Evolutionary conservation across 2,329 filamentous ascomycete genomes (phyloP).

Genomic region (Verticillium nonalfalfae): DNA sequence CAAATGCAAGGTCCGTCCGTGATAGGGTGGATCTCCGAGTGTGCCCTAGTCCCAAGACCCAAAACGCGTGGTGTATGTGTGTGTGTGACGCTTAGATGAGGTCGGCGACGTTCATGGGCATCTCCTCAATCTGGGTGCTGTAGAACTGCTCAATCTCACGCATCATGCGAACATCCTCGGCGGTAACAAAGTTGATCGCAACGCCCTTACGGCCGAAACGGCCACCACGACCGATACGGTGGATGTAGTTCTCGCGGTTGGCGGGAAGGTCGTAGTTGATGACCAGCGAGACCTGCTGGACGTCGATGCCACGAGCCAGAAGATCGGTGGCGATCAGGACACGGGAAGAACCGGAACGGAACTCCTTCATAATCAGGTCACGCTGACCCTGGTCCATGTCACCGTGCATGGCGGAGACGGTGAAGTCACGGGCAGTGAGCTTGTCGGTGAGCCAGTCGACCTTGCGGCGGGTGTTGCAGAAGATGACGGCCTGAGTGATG

Average conservation of each 20-base stretch:
- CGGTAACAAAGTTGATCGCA: constrained; percentile 99
- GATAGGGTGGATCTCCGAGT: constrained; percentile 1
- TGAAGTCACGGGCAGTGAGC: constrained; percentile 97
- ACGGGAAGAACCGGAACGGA: constrained; percentile 97
- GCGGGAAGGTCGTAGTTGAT: constrained; percentile 99
- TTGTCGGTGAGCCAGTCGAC: constrained; percentile 99
- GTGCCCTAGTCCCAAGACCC: constrained; percentile 2
- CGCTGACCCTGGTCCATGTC: constrained; percentile 98
- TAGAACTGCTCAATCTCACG: constrained; percentile 99
- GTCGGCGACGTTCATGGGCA: constrained; percentile 91
- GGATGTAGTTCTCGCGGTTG: constrained; percentile 99
- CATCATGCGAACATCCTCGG: constrained; percentile 99
- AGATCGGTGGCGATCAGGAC: constrained; percentile 98
- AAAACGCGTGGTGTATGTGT: constrained; percentile 8
- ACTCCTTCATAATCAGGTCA: constrained; percentile 99
- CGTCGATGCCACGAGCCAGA: constrained; percentile 98
- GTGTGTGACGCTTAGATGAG: constrained; percentile 51
- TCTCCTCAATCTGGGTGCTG: constrained; percentile 99
- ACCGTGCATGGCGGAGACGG: constrained; percentile 98
- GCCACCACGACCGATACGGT: constrained; percentile 98
- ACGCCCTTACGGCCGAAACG: constrained; percentile 99
- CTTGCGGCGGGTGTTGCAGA: constrained; percentile 99
- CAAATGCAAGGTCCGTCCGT: constrained; percentile 8
- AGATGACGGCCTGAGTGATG: constrained; percentile 99
- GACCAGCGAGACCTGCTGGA: constrained; percentile 98